Evolutionary conservation across 2,329 filamentous ascomycete species (phyloP).

Genomic region (Hypoxylon sp.): DNA sequence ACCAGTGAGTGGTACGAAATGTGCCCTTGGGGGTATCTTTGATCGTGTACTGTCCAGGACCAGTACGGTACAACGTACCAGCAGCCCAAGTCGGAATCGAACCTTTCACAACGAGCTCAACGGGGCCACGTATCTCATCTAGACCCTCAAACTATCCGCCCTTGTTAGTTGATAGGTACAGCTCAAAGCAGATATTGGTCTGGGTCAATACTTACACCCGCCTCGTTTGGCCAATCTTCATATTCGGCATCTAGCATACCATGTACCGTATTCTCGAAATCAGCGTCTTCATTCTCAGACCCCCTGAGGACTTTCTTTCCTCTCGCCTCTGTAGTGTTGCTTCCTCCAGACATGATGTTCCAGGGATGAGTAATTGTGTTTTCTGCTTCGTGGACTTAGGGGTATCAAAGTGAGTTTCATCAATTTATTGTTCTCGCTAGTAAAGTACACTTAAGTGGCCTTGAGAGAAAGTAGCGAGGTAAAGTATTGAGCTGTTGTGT

Average conservation of each 20-base stretch:
- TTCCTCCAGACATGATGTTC: constrained; percentile 17
- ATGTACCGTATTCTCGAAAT: constrained; percentile 44
- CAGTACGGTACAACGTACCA: constrained; percentile 81
- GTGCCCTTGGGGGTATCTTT: constrained; percentile 71
- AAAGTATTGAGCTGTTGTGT: background rate
- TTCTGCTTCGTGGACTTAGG: background rate
- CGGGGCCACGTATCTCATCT: constrained; percentile 74
- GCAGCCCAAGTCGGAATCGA: constrained; percentile 79
- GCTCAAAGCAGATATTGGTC: background rate
- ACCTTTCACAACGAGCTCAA: constrained; percentile 75
- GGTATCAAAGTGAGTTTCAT: background rate
- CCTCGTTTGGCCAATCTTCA: constrained; percentile 66
- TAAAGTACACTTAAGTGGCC: background rate
- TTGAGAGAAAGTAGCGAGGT: background rate
- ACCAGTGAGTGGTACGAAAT: constrained; percentile 80
- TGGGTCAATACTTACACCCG: constrained; percentile 59
- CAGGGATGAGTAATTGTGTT: background rate
- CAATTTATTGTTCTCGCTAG: background rate
- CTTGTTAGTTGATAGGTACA: constrained; percentile 22
- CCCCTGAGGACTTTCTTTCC: constrained; percentile 18
- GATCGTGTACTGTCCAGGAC: constrained; percentile 76
- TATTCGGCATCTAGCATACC: constrained; percentile 43
- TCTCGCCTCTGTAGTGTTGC: background rate
- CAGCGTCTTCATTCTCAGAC: constrained; percentile 40
- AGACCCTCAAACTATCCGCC: constrained; percentile 74